Evolutionary conservation across 768 basidiomycete genomes (phyloP).

Genomic region (Tylopilus sp.): DNA sequence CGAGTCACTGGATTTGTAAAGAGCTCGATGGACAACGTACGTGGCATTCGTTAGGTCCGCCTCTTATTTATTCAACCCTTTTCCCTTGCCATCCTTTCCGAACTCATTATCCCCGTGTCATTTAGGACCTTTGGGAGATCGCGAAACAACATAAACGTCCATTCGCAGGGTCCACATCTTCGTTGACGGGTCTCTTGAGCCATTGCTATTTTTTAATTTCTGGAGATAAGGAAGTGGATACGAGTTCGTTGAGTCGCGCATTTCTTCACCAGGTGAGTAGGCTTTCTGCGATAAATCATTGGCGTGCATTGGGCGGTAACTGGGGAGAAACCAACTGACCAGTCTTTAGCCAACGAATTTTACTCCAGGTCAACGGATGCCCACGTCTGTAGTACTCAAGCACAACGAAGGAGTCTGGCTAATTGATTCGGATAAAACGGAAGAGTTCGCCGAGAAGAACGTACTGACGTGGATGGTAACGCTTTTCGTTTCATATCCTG

Average conservation of each 20-base stretch:
- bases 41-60: constrained; percentile 12
- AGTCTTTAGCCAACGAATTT: constrained; percentile 54
- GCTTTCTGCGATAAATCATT: too few relatives aligned
- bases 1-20: constrained; percentile 68
- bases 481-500: not conserved
- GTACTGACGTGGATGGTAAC: constrained; percentile 74
- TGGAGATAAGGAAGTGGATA: constrained; percentile 63
- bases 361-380: constrained; percentile 76
- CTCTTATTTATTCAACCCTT: not conserved
- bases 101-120: not conserved
- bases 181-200: constrained; percentile 74
- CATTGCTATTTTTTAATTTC: constrained; percentile 90
- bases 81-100: not conserved
- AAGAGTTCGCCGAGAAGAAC: constrained; percentile 52
- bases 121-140: constrained; percentile 61
- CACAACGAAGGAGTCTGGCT: constrained; percentile 65
- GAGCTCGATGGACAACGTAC: constrained; percentile 73
- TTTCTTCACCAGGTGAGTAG: constrained; percentile 55
- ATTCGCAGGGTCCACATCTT: constrained; percentile 89
- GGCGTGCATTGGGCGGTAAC: too few relatives aligned
- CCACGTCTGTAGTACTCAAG: constrained; percentile 64
- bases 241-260: constrained; percentile 51
- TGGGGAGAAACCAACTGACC: constrained; percentile 8
- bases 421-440: constrained; percentile 52
- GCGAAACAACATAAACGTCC: constrained; percentile 53